Evolutionary conservation across 2,329 filamentous ascomycete genomes (phyloP), one percentile per base, ranked within the genome.

Genomic region (Verticillium isaacii): DNA sequence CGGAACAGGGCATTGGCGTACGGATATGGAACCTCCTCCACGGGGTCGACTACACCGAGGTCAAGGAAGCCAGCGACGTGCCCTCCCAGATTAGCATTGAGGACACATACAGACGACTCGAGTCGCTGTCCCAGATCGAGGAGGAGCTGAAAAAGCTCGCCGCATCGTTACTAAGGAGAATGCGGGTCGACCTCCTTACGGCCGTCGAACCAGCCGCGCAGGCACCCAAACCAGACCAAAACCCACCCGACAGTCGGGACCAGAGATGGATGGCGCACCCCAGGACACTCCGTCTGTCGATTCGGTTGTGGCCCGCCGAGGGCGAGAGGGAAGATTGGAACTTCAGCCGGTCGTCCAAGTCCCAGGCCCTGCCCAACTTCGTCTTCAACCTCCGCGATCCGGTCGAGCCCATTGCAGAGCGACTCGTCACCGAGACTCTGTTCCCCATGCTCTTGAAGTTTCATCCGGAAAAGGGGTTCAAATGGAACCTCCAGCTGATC

Each of bases 71-170:
- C 2, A 85, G 85, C 67, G 84, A 87, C 55, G 75, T 96, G 1
- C 94, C 94, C 0, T 87, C 86, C 1, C 93, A 97, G 74, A 96
- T 98, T 71, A 95, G 92, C 73, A 95, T 98, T 65, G 94, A 98
- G 72, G 93, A 98, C 75, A 95, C 92, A 17, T 98, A 96, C 72
- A 83, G 85, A 29, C 86, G 87, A 0, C 78, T 97, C 1, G 85
- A 89, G 66, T 87, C 82, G 0, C 72, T 89, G 59, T 74, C 85
- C 1, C 82, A 88, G 62, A 86, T 96, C 34, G 76, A 79, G 52
- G 85, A 84, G 65, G 89, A 96, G 74, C 78, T 97, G 50, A 75
- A 78, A n/a, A 82, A 85, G 63, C 78, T 97, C 2, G 82, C 89
- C 0, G 80, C 78, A 14, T 92, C 90, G 66, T 79, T 98, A 11